Percentiles rank a stretch among this genome's conserved stretches.
These are phyloP conservation scores for Pelargonium myrrhifolium DNA, from an alignment of 441 rosid species.

Conservation along the genomic window DNA sequence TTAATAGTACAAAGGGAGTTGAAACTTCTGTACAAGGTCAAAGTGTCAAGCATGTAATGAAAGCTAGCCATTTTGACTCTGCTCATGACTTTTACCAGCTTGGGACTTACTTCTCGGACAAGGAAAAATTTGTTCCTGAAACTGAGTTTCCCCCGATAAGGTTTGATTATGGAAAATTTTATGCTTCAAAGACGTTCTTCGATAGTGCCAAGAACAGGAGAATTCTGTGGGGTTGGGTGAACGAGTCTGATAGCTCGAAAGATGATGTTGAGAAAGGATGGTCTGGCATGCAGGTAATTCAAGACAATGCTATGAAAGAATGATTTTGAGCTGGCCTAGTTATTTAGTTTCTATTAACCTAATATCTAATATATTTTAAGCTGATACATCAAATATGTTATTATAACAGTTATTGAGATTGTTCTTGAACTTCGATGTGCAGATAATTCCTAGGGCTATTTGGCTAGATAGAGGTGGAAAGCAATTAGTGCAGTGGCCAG, in stretches of 20 bases:
- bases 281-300: neutral
- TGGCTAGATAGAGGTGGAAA: conserved; percentile 12
- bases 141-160: neutral
- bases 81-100: conserved; percentile 4
- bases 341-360: neutral
- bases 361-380: neutral
- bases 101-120: neutral
- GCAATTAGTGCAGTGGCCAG: conserved; percentile 18
- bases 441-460: conserved; percentile 6
- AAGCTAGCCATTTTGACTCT: neutral
- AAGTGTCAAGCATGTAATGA: conserved; percentile 12
- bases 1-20: neutral
- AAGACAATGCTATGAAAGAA: neutral
- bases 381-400: neutral
- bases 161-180: conserved; percentile 4
- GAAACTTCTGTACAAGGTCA: conserved; percentile 8
- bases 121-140: neutral
- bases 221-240: conserved; percentile 1
- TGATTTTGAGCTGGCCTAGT: neutral
- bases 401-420: neutral
- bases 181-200: neutral
- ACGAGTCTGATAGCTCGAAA: conserved; percentile 2
- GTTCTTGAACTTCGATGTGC: neutral
- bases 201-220: conserved; percentile 7
- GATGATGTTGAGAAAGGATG: conserved; percentile 7